Conservation (phyloP, 2,329 filamentous ascomycete species). For the Bipolaris oryzae region DNA sequence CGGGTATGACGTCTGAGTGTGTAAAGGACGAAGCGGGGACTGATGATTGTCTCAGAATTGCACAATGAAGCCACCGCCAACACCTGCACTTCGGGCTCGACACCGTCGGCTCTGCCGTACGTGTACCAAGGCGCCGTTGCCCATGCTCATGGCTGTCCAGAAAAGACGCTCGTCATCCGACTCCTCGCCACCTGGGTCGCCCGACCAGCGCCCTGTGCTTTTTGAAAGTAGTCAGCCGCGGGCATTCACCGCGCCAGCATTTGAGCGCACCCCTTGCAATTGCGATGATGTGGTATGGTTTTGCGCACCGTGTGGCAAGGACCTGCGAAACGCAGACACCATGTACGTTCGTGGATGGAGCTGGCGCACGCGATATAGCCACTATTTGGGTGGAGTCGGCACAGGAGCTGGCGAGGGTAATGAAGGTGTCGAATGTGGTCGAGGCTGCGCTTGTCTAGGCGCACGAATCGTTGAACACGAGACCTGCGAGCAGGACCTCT, state of each 20-base stretch:
- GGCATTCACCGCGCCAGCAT: slow-evolving; percentile 56
- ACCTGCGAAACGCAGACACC: slow-evolving; percentile 65
- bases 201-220: slow-evolving; percentile 23
- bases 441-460: slow-evolving; percentile 76
- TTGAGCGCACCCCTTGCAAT: slow-evolving; percentile 62
- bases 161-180: slow-evolving; percentile 29
- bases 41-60: slow-evolving; percentile 72
- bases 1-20: slow-evolving; percentile 63
- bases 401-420: slow-evolving; percentile 88
- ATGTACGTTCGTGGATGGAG: slow-evolving; percentile 76
- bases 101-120: slow-evolving; percentile 80
- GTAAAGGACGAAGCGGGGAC: neutral
- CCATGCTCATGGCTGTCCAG: slow-evolving; percentile 51
- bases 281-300: slow-evolving; percentile 75
- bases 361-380: slow-evolving; percentile 84
- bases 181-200: slow-evolving; percentile 32
- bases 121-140: slow-evolving; percentile 75
- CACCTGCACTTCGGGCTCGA: slow-evolving; percentile 69
- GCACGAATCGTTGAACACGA: slow-evolving; percentile 81
- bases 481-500: slow-evolving; percentile 73
- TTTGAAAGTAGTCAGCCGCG: slow-evolving; percentile 22
- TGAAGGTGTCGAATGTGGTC: slow-evolving; percentile 85
- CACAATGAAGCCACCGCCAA: slow-evolving; percentile 78
- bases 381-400: slow-evolving; percentile 78
- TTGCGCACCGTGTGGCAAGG: slow-evolving; percentile 80